Conservation (phyloP, 73 alveolate species). For the Blepharisma japonicum region DNA sequence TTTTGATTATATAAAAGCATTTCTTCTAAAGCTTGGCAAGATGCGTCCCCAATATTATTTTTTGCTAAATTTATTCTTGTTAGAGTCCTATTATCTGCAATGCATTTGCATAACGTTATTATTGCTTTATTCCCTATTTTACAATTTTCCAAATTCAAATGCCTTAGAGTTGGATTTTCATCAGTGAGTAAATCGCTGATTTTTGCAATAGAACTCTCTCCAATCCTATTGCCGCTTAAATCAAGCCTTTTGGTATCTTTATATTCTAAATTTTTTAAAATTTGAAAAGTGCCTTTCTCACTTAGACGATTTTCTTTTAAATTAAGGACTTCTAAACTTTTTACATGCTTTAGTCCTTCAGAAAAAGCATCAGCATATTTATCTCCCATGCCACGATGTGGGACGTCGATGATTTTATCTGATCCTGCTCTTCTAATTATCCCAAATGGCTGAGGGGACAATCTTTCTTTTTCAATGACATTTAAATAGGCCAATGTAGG, state of each 20-base stretch:
- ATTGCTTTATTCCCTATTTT: neutral
- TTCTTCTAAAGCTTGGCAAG: too few relatives aligned
- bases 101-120: neutral
- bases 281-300: slow-evolving; percentile 5
- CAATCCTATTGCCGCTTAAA: slow-evolving; percentile 3
- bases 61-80: too few relatives aligned
- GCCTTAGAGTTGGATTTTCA: neutral
- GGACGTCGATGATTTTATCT: neutral
- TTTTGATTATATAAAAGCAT: too few relatives aligned
- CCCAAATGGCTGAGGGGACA: slow-evolving; percentile 17
- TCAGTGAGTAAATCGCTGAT: neutral
- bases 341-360: neutral
- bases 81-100: too few relatives aligned
- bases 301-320: neutral
- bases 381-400: slow-evolving; percentile 1
- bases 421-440: neutral
- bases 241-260: neutral
- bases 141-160: slow-evolving; percentile 8
- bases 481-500: neutral
- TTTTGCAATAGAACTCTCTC: neutral
- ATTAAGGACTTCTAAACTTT: neutral
- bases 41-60: too few relatives aligned
- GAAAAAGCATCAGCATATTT: slow-evolving; percentile 17
- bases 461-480: neutral
- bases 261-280: slow-evolving; percentile 5